phyloP scores from a whole-genome alignment of 2,329 filamentous ascomycete species.

The Penicillium glabrum region DNA sequence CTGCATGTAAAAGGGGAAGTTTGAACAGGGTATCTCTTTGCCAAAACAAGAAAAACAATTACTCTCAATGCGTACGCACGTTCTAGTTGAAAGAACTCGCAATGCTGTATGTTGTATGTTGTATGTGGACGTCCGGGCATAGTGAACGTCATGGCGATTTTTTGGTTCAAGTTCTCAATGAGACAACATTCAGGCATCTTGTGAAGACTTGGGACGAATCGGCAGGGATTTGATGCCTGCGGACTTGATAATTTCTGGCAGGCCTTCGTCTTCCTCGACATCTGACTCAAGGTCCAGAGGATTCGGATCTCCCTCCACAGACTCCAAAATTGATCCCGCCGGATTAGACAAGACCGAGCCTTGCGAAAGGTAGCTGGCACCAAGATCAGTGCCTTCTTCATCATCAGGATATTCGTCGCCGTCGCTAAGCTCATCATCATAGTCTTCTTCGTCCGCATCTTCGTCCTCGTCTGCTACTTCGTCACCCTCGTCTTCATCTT shows the following conservation, averaged over 20 bases:
- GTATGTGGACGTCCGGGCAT: neutral
- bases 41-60: conserved; percentile 7
- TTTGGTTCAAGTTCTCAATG: neutral
- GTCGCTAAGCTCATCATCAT: conserved; percentile 49
- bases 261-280: conserved; percentile 1
- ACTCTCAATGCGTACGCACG: conserved; percentile 14
- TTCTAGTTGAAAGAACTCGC: conserved; percentile 8
- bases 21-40: conserved; percentile 12
- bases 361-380: conserved; percentile 37
- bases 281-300: conserved; percentile 27
- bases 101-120: neutral
- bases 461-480: conserved; percentile 52
- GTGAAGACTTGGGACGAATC: conserved; percentile 18
- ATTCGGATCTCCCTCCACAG: conserved; percentile 42
- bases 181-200: conserved; percentile 13
- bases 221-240: conserved; percentile 17
- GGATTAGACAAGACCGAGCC: conserved; percentile 46
- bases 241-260: conserved; percentile 4
- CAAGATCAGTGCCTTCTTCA: conserved; percentile 28
- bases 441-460: conserved; percentile 48
- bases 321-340: conserved; percentile 43
- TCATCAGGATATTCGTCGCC: conserved; percentile 52
- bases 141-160: neutral
- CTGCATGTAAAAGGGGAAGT: conserved; percentile 15
- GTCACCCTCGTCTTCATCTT: conserved; percentile 51